A percentile compares a stretch with the other conserved stretches of the same genome.
Conservation (phyloP, 139 green algal genomes). For the Desmodesmus armatus region DNA sequence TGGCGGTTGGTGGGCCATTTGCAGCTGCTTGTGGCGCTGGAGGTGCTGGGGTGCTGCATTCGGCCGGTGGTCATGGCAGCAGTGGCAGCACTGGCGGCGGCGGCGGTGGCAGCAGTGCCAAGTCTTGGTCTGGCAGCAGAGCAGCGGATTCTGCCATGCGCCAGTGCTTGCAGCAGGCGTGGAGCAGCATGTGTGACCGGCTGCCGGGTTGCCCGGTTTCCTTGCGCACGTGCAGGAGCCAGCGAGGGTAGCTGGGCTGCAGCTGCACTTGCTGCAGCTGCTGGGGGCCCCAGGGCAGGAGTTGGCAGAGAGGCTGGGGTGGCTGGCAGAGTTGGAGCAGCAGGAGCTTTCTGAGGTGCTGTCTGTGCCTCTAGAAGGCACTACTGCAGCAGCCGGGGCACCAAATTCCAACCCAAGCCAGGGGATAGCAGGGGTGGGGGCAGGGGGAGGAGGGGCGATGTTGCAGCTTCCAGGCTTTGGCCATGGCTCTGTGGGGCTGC, state of each 20-base stretch:
- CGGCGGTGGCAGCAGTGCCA: not conserved
- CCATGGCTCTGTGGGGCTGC: too few relatives aligned
- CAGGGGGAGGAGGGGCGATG: not conserved
- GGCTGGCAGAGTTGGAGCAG: slow-evolving; percentile 25
- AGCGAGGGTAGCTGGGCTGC: slow-evolving; percentile 13
- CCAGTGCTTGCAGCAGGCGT: too few relatives aligned
- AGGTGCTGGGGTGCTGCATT: too few relatives aligned
- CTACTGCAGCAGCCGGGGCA: too few relatives aligned
- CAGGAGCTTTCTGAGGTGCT: slow-evolving; percentile 15
- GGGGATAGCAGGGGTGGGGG: not conserved
- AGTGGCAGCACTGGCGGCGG: not conserved
- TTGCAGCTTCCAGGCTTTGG: too few relatives aligned
- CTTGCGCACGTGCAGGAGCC: slow-evolving; percentile 11
- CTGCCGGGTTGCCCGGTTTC: slow-evolving; percentile 1
- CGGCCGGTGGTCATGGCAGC: too few relatives aligned
- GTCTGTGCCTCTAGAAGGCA: too few relatives aligned
- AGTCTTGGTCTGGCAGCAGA: not conserved
- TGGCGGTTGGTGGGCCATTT: not conserved
- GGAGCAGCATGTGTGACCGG: not conserved
- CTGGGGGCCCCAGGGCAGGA: slow-evolving; percentile 10
- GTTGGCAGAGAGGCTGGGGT: slow-evolving; percentile 24
- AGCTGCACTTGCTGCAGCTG: slow-evolving; percentile 44
- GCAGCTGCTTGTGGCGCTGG: too few relatives aligned
- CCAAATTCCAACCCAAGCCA: too few relatives aligned
- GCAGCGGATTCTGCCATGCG: not conserved